Conservation (phyloP, 1,139 yeast genomes). For the Geotrichum histeridarum region DNA sequence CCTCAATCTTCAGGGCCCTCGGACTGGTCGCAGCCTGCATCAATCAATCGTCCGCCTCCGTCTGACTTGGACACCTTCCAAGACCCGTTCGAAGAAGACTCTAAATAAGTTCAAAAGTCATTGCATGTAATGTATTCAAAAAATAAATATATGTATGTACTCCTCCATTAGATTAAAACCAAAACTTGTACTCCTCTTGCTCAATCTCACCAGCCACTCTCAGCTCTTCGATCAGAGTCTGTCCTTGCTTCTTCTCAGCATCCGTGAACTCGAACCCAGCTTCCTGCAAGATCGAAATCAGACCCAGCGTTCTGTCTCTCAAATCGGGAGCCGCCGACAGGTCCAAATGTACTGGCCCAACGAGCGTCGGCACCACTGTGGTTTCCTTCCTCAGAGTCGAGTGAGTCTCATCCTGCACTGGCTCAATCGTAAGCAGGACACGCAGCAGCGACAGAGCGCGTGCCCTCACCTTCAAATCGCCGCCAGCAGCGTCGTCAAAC, state of each 20-base stretch:
- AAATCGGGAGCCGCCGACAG: slow-evolving; percentile 6
- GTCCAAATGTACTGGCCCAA: slow-evolving; percentile 13
- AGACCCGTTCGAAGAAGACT: slow-evolving; percentile 15
- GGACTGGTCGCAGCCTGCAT: not conserved
- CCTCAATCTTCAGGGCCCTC: not conserved
- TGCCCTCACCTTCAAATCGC: slow-evolving; percentile 15
- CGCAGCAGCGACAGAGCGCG: slow-evolving; percentile 16
- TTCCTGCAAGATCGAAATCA: slow-evolving; percentile 22
- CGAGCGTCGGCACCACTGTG: slow-evolving; percentile 8
- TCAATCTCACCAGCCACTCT: slow-evolving; percentile 18
- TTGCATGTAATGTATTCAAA: too few species aligned
- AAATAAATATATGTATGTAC: not conserved
- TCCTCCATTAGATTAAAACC: too few species aligned
- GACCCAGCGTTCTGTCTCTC: slow-evolving; percentile 15
- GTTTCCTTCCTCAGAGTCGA: slow-evolving; percentile 9
- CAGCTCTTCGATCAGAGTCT: slow-evolving; percentile 38
- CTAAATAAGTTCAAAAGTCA: slow-evolving; percentile 4
- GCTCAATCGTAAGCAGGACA: slow-evolving; percentile 18
- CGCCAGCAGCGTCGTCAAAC: not conserved
- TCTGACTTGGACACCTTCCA: slow-evolving; percentile 5
- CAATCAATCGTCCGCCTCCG: not conserved
- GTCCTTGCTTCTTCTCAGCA: slow-evolving; percentile 45
- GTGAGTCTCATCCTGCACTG: slow-evolving; percentile 9
- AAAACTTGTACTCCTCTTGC: slow-evolving; percentile 17
- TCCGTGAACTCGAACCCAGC: slow-evolving; percentile 47